Base-by-base conservation (phyloP, 1,284 basidiomycete species). In the Tilletia indica region DNA sequence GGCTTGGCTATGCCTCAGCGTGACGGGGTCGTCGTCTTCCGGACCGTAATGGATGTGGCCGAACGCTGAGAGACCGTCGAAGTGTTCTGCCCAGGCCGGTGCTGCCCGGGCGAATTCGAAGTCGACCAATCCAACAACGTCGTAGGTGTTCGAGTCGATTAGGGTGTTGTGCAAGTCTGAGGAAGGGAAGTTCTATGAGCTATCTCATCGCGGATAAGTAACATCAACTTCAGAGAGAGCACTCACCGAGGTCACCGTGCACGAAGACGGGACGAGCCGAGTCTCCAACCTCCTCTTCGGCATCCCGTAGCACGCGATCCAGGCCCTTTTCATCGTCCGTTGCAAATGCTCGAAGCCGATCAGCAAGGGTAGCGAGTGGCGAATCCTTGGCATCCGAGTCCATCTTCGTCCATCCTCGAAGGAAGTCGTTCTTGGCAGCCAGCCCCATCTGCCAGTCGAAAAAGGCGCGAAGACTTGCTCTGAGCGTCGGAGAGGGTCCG, bases 61-160 rank as follows among this genome's bases (percentile, higher is more conserved):
- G 56, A 58, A 21, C 25, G 25, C 56, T 21, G 25, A 4, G 21
- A 58, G 56, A 4, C 56, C 56, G 56, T 58, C 56, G 14, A 58
- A 58, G 34, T 58, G 56, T 34, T 58, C 56, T 34, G 21, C 56
- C 56, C 56, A 58, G 21, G 56, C 56, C 4, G 56, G 56, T n/a
- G 56, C 56, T 12, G 56, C 56, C 34, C 56, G 19, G 14, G 56
- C 56, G 21, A 31, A 58, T 34, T 58, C 56, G 14, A 58, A 58
- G 34, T 58, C 56, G 19, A 58, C 56, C 6, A 58, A 12, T 5
- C 56, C 56, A 4, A 25, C 34, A 4, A 58, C 25, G 25, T n/a
- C 6, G 21, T 58, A 14, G 3, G 56, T 58, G 25, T 25, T 8
- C 5, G 11, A 25, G 25, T 58, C 56, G 11, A 58, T 12, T 4